Evolutionary conservation across 2,329 filamentous ascomycete genomes (phyloP).

Genomic region (Talaromyces islandicus): DNA sequence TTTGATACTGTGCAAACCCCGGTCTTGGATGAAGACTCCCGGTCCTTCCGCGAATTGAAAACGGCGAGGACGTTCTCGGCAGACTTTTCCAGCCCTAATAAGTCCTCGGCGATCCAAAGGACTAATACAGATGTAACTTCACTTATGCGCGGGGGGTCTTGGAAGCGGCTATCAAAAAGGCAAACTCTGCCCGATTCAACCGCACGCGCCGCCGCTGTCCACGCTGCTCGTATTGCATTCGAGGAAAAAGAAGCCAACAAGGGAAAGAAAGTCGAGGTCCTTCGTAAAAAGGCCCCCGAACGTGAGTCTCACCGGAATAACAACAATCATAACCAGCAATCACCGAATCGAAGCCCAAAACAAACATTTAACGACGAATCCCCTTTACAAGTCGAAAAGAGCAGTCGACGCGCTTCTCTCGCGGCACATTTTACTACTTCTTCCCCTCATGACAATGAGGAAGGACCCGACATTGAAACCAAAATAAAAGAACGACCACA

Average conservation of each 20-base stretch:
- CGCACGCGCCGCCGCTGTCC: constrained; percentile 51
- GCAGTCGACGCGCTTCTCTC: constrained; percentile 3
- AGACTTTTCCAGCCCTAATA: background rate
- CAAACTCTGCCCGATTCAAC: constrained; percentile 45
- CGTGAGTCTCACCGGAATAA: constrained; percentile 37
- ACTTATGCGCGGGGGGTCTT: constrained; percentile 1
- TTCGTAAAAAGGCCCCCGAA: constrained; percentile 43
- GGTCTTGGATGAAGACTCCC: constrained; percentile 38
- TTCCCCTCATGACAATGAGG: background rate
- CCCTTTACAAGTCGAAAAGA: constrained; percentile 16
- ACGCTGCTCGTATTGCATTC: constrained; percentile 52
- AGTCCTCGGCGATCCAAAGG: background rate
- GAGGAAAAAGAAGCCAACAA: constrained; percentile 55
- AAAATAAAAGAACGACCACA: background rate
- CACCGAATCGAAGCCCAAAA: constrained; percentile 5
- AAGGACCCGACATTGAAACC: background rate
- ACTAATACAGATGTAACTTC: constrained; percentile 4
- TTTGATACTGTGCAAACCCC: constrained; percentile 1
- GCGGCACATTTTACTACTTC: background rate
- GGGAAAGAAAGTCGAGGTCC: constrained; percentile 48
- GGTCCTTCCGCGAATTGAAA: constrained; percentile 10
- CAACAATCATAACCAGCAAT: constrained; percentile 20
- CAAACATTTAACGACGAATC: constrained; percentile 13
- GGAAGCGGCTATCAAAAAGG: constrained; percentile 26
- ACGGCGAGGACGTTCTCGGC: background rate